A percentile compares a stretch with the other conserved stretches of the same genome.
Conservation (phyloP, 2,329 filamentous ascomycete genomes). For the Nannizziopsis arthrosporioides region DNA sequence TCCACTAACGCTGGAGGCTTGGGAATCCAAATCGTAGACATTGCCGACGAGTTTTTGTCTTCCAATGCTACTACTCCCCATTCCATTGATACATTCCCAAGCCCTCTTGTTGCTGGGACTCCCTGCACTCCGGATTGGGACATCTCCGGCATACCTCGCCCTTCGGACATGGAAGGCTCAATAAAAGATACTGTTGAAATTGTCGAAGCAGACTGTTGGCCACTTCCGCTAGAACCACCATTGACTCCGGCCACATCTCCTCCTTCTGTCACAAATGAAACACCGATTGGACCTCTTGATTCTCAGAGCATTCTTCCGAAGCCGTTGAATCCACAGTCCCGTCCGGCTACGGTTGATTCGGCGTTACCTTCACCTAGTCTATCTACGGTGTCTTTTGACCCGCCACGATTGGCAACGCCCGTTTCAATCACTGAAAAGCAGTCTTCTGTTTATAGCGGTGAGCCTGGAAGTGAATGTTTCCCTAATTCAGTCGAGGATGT, state of each 20-base stretch:
- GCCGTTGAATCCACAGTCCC: constrained; percentile 28
- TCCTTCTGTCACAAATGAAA: constrained; percentile 26
- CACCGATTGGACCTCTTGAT: constrained; percentile 34
- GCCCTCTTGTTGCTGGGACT: constrained; percentile 8
- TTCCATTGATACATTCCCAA: constrained; percentile 6
- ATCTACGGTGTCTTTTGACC: constrained; percentile 32
- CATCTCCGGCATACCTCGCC: constrained; percentile 1
- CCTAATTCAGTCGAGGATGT: constrained; percentile 39
- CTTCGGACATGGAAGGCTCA: constrained; percentile 2
- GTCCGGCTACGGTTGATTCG: constrained; percentile 29
- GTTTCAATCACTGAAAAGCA: constrained; percentile 33
- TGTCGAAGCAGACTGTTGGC: constrained; percentile 23
- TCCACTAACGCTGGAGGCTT: constrained; percentile 10
- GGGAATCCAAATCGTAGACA: constrained; percentile 16
- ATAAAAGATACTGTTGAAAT: constrained; percentile 23
- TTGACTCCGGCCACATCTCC: constrained; percentile 23
- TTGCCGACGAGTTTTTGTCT: constrained; percentile 4
- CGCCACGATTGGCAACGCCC: constrained; percentile 32
- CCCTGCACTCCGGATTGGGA: constrained; percentile 13
- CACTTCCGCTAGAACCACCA: constrained; percentile 16
- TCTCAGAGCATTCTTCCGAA: constrained; percentile 30
- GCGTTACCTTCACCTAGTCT: constrained; percentile 37
- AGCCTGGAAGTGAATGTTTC: constrained; percentile 29
- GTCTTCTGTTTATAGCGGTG: constrained; percentile 22
- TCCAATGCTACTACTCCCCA: constrained; percentile 6